Base-by-base conservation (phyloP, 2,329 filamentous ascomycete species). In the Xylariaceae sp. region DNA sequence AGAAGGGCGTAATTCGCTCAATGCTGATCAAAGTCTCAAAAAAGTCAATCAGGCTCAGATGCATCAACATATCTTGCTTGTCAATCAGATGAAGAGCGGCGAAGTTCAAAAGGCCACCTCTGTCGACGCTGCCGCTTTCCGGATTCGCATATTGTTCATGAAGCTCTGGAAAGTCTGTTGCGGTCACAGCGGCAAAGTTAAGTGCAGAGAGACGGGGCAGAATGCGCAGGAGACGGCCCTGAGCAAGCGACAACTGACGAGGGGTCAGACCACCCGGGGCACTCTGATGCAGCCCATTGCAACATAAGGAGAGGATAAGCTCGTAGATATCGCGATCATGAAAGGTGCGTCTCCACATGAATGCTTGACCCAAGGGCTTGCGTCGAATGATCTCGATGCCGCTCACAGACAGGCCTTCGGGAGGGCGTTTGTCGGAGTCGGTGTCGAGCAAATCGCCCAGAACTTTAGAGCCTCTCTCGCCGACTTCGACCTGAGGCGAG, bases 321-420 rank as follows among this genome's bases (percentile, higher is more conserved):
- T 69, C 65, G 63, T 83, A 79, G 23, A 78, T 69, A 10, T 77
- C 71, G 1, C 69, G 70, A 51, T 80, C 75, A 23, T 75, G 72
- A 51, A 86, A 78, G 4, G 86, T 68, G 2, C 81, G 72, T 9
- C 75, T 71, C 84, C 83, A 87, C 51, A 87, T 70, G 0, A 76
- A 71, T 1, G 78, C 82, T 57, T 82, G 77, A 0, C 83, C 83
- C 0, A 77, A 76, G 0, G 73, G 60, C 13, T 71, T 75, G 13
- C 75, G 73, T 10, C 74, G 68, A 2, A 72, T 66, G 35, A 79
- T 66, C 44, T 77, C 73, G 34, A 71, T 69, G 30, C 73, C 73
- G 39, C 72, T 73, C 54, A 73, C 67, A 6, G 66, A 64, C n/a
- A 68, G 47, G 35, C 50, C 69, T 58, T 57, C 68, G 52, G 51